phyloP scores from a whole-genome alignment of 208 protist genomes.

The Vickermania ingenoplastis region DNA sequence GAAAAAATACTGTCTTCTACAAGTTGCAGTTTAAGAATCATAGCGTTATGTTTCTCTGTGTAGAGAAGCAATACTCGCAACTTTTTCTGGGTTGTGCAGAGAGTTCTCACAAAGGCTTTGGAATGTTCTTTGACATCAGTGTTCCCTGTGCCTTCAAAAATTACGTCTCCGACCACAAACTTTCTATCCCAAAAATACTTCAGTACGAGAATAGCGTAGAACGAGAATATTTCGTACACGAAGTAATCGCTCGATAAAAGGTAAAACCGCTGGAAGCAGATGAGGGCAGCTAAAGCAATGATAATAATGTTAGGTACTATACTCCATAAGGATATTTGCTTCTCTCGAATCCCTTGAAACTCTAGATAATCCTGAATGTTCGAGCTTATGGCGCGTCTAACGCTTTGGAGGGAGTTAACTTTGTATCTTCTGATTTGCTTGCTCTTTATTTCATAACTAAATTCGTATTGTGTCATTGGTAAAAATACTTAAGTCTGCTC shows the following conservation, averaged over 20 bases:
- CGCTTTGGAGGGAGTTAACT: slow-evolving; percentile 26
- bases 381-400: slow-evolving; percentile 19
- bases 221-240: not conserved
- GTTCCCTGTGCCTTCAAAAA: slow-evolving; percentile 17
- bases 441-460: slow-evolving; percentile 65
- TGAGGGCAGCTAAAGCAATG: not conserved
- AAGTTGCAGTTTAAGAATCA: not conserved
- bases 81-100: not conserved
- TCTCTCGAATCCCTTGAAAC: slow-evolving; percentile 17
- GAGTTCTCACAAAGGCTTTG: not conserved
- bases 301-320: not conserved
- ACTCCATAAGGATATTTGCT: not conserved
- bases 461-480: slow-evolving; percentile 15
- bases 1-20: not conserved
- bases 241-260: not conserved
- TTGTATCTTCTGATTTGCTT: slow-evolving; percentile 51
- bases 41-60: not conserved
- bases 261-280: not conserved
- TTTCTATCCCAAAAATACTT: slow-evolving; percentile 4
- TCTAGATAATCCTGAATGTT: slow-evolving; percentile 50
- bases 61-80: not conserved
- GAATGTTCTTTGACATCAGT: not conserved
- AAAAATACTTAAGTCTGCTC: slow-evolving; percentile 1
- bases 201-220: slow-evolving; percentile 1
- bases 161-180: slow-evolving; percentile 1